Evolutionary conservation across 2,329 filamentous ascomycete species (phyloP).

Genomic region (Herpotrichia juniperi): DNA sequence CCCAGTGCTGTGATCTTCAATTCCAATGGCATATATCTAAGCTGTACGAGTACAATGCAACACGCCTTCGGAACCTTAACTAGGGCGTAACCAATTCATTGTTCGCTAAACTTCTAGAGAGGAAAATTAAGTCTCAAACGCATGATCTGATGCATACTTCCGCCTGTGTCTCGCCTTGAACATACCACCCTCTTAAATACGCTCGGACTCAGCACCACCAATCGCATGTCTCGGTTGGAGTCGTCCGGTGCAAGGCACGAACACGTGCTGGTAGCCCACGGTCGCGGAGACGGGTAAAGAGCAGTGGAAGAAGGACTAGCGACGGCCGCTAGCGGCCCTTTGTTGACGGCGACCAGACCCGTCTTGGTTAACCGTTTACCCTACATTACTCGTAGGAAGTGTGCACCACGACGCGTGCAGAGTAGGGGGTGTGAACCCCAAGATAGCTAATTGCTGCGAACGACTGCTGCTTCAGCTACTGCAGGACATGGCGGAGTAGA

Average conservation of each 20-base stretch:
- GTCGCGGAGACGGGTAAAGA: constrained; percentile 16
- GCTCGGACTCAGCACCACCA: too few relatives aligned
- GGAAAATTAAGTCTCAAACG: background rate
- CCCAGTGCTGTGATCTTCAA: too few relatives aligned
- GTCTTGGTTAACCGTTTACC: background rate
- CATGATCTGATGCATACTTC: background rate
- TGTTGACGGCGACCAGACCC: background rate
- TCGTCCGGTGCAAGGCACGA: background rate
- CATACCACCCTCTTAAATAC: too few relatives aligned
- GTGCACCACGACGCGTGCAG: background rate
- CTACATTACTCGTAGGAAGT: background rate
- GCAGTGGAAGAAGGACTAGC: background rate
- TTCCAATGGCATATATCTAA: too few relatives aligned
- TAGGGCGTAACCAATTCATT: background rate
- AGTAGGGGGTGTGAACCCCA: too few relatives aligned
- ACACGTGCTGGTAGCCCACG: constrained; percentile 19
- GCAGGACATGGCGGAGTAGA: background rate
- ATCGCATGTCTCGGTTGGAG: background rate
- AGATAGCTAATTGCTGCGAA: too few relatives aligned
- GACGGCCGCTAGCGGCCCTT: background rate
- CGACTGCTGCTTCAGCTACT: background rate
- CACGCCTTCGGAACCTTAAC: background rate
- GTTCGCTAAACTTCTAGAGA: background rate
- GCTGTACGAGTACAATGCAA: background rate
- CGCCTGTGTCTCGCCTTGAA: background rate